Conservation (phyloP, 352 stramenopile species). For the Pythium biforme region DNA sequence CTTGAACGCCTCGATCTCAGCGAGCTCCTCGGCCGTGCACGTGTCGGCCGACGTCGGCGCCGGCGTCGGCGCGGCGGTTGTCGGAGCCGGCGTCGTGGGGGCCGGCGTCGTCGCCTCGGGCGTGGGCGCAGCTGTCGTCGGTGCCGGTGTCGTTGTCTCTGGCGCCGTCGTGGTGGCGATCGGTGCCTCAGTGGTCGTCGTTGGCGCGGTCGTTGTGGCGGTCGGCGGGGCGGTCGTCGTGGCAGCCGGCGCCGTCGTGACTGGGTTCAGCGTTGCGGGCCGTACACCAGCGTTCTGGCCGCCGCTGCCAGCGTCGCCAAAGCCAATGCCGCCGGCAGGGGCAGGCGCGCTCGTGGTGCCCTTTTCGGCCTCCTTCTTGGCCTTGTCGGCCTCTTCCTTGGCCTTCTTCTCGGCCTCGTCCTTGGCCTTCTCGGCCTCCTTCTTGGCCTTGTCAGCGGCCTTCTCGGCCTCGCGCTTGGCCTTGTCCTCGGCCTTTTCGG, state of each 20-base stretch:
- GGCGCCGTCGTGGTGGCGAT: not conserved
- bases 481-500: slow-evolving; percentile 15
- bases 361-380: slow-evolving; percentile 11
- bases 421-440: slow-evolving; percentile 12
- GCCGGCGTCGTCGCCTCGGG: not conserved
- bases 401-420: slow-evolving; percentile 16
- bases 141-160: not conserved
- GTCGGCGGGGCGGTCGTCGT: not conserved
- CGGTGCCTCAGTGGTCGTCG: too few species aligned
- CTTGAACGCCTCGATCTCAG: slow-evolving; percentile 21
- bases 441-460: slow-evolving; percentile 7
- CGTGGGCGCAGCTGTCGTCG: not conserved
- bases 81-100: slow-evolving; percentile 3
- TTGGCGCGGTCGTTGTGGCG: not conserved
- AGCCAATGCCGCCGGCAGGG: slow-evolving; percentile 10
- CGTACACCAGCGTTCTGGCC: slow-evolving; percentile 2
- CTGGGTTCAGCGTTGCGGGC: slow-evolving; percentile 9
- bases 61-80: slow-evolving; percentile 3
- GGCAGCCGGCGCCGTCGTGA: not conserved
- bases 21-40: slow-evolving; percentile 21
- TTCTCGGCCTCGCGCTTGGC: slow-evolving; percentile 17
- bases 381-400: slow-evolving; percentile 8
- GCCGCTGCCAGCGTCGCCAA: not conserved
- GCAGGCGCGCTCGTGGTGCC: not conserved
- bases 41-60: slow-evolving; percentile 3